Conservation (phyloP, 305 asterid species). For the Fraxinus angustifolia region DNA sequence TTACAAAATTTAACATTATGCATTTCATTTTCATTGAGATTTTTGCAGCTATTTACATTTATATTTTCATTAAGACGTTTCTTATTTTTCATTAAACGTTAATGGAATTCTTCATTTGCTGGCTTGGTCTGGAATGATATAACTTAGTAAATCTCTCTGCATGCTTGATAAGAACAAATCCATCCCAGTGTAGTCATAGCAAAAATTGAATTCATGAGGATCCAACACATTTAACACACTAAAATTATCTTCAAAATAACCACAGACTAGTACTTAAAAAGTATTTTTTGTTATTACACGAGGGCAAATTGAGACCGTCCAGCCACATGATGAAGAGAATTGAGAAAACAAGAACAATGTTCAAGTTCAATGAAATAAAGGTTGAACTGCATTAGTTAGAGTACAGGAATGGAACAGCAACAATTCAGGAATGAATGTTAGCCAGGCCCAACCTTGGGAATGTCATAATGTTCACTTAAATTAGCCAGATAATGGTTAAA, state of each 20-base stretch:
- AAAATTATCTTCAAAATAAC: no score
- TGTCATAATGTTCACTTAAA: slow-evolving; percentile 53
- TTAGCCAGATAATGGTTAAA: slow-evolving; percentile 55
- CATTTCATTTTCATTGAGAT: background rate
- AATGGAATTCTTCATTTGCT: no score
- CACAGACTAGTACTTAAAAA: no score
- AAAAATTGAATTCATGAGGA: no score
- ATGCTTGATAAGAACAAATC: no score
- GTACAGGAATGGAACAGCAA: background rate
- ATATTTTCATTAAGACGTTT: background rate
- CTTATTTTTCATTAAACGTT: background rate
- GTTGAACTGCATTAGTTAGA: background rate
- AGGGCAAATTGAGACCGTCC: background rate
- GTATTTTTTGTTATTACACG: background rate
- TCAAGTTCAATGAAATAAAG: background rate
- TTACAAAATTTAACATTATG: background rate
- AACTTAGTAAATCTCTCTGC: no score
- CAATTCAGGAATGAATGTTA: slow-evolving; percentile 12
- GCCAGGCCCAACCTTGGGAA: slow-evolving; percentile 68
- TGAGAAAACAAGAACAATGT: background rate
- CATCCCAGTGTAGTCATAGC: no score
- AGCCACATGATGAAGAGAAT: background rate
- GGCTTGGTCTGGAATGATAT: no score
- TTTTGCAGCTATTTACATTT: background rate
- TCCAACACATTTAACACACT: no score